Conservation (phyloP, 768 basidiomycete genomes). For the Paxillus ammoniavirescens region DNA sequence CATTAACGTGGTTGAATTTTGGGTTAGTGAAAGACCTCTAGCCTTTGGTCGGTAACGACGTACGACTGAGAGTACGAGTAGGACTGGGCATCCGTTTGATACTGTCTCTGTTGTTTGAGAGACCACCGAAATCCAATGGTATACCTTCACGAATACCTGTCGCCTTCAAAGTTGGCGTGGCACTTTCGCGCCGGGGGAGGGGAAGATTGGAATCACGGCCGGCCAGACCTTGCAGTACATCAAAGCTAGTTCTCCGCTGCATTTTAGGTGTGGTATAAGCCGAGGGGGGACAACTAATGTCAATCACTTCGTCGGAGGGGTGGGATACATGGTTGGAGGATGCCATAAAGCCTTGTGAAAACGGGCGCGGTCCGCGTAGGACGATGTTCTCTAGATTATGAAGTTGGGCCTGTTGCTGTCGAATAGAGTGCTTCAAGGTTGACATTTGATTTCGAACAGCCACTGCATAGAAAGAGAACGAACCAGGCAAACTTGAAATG, state of each 20-base stretch:
- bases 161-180: constrained; percentile 34
- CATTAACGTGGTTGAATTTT: constrained; percentile 21
- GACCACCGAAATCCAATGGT: constrained; percentile 52
- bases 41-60: constrained; percentile 35
- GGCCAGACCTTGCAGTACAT: constrained; percentile 65
- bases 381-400: constrained; percentile 67
- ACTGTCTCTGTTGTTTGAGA: constrained; percentile 36
- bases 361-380: constrained; percentile 64
- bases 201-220: constrained; percentile 77
- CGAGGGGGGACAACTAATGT: constrained; percentile 30
- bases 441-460: constrained; percentile 78
- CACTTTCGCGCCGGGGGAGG: constrained; percentile 57
- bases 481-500: constrained; percentile 22
- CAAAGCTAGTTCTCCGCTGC: constrained; percentile 67
- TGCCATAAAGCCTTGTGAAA: constrained; percentile 39
- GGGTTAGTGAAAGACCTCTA: constrained; percentile 18
- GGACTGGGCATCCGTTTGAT: constrained; percentile 66
- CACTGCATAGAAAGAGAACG: constrained; percentile 45
- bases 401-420: constrained; percentile 81
- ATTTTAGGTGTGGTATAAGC: constrained; percentile 45
- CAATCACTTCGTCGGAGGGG: constrained; percentile 33
- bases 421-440: constrained; percentile 75
- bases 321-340: constrained; percentile 38
- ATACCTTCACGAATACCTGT: constrained; percentile 74
- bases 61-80: constrained; percentile 77